Evolutionary conservation across 768 basidiomycete species (phyloP).

Genomic region (Amanita pseudoporphyria): DNA sequence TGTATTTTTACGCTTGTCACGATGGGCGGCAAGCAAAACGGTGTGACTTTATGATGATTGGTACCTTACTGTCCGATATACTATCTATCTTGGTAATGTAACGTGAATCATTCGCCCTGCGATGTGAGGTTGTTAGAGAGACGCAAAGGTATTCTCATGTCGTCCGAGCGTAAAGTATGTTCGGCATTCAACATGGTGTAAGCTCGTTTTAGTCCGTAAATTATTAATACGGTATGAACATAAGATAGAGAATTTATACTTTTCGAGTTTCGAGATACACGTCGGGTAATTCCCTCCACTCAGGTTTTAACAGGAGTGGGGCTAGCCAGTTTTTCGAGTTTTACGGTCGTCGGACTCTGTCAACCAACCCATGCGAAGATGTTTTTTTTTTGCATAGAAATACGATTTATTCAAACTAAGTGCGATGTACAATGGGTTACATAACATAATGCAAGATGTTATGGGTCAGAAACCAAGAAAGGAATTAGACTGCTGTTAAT

Average conservation of each 20-base stretch:
- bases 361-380: no score
- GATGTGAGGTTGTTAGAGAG: constrained; percentile 34
- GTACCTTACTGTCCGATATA: constrained; percentile 26
- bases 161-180: constrained; percentile 48
- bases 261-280: constrained; percentile 50
- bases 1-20: constrained; percentile 43
- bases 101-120: constrained; percentile 36
- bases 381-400: no score
- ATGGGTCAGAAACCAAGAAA: no score
- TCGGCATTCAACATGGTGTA: constrained; percentile 65
- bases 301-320: no score
- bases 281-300: constrained; percentile 69
- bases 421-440: no score
- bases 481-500: no score
- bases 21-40: constrained; percentile 59
- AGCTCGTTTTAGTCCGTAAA: constrained; percentile 51
- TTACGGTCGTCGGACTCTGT: no score
- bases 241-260: constrained; percentile 36
- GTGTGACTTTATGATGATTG: constrained; percentile 31
- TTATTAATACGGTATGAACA: not conserved
- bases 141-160: constrained; percentile 51
- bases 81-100: constrained; percentile 69
- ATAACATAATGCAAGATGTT: no score
- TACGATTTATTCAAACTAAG: no score
- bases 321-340: no score